Base-by-base conservation (phyloP, 352 stramenopile species). In the Phytopythium sindhum region DNA sequence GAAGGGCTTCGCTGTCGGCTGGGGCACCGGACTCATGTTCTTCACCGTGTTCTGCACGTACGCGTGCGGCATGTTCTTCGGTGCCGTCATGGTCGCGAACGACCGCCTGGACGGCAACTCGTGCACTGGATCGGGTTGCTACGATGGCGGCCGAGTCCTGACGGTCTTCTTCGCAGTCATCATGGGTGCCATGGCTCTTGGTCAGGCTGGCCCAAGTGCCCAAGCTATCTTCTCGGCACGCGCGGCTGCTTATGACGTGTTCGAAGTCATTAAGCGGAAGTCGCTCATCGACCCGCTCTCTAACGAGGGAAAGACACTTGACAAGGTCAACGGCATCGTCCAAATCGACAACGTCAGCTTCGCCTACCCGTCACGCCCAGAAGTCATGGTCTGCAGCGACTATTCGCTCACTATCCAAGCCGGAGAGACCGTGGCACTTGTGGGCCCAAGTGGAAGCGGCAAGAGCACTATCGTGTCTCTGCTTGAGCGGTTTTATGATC, bases 401-500 rank as follows among this genome's bases (percentile, higher is more conserved):
- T 84, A 84, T 57, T 76, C 67, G 6, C 65, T 84, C 8, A 62
- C 53, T 4, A 64, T 95, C 21, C 61, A 69, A 37, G 67, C 65
- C 12, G 81, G 81, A 1, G 68, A 88, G 48, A 88, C 77, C 6
- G 72, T 90, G 21, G 79, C 73, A 1, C 66, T 86, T 14, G 76
- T 77, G n/a, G 90, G 57, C 4, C 41, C 57, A 1, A 62, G 57
- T 41, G 57, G 57, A 24, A 62, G 57, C 68, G 11, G 92, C 58
- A 97, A 98, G 67, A 96, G 88, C 19, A 98, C 93, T 11, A 79
- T 98, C 47, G 84, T 82, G 10, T 79, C 90, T 19, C 73, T 98
- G 1, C 70, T 98, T 1, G 97, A 97, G 66, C 75, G 92, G 10
- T 98, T 98, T 63, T 98, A 97, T 64, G 90, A 98, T 64, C 78